phyloP scores from a whole-genome alignment of 352 stramenopile species.

The Phytophthora crassamura region DNA sequence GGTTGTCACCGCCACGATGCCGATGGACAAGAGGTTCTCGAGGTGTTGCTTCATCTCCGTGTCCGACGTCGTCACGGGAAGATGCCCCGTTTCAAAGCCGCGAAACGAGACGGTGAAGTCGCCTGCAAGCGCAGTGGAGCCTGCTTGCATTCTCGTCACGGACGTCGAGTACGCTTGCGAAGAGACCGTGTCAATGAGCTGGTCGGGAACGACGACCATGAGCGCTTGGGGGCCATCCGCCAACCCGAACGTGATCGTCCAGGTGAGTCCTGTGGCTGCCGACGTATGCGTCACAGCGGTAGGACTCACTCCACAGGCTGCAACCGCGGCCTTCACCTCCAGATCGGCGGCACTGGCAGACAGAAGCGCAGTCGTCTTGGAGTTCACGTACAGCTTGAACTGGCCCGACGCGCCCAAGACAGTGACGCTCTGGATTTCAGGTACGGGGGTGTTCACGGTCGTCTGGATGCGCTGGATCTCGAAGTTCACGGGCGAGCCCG shows the following conservation, averaged over 20 bases:
- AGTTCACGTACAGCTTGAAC: slow-evolving; percentile 80
- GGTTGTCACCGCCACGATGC: slow-evolving; percentile 75
- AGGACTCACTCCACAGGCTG: slow-evolving; percentile 58
- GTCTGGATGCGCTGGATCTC: slow-evolving; percentile 94
- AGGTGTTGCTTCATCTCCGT: slow-evolving; percentile 86
- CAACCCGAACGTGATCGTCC: slow-evolving; percentile 73
- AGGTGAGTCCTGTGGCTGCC: slow-evolving; percentile 56
- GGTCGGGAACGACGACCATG: slow-evolving; percentile 65
- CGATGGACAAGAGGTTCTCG: slow-evolving; percentile 89
- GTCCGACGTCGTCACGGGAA: slow-evolving; percentile 55
- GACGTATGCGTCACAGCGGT: slow-evolving; percentile 53
- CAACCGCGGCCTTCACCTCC: slow-evolving; percentile 62
- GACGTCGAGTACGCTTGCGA: slow-evolving; percentile 55
- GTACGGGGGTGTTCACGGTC: slow-evolving; percentile 53
- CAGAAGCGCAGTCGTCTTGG: slow-evolving; percentile 57
- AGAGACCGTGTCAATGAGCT: slow-evolving; percentile 61
- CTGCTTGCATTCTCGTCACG: slow-evolving; percentile 51
- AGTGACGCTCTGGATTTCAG: slow-evolving; percentile 81
- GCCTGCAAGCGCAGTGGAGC: slow-evolving; percentile 60
- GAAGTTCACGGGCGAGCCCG: slow-evolving; percentile 73
- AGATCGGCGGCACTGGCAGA: slow-evolving; percentile 46
- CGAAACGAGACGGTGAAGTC: slow-evolving; percentile 88
- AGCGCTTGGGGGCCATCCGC: slow-evolving; percentile 51
- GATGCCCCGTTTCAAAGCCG: slow-evolving; percentile 74
- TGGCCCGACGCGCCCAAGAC: slow-evolving; percentile 67